A percentile compares a stretch with the other conserved stretches of the same genome.
phyloP scores from a whole-genome alignment of 2,329 filamentous ascomycete species.

The Fusarium tupiense region DNA sequence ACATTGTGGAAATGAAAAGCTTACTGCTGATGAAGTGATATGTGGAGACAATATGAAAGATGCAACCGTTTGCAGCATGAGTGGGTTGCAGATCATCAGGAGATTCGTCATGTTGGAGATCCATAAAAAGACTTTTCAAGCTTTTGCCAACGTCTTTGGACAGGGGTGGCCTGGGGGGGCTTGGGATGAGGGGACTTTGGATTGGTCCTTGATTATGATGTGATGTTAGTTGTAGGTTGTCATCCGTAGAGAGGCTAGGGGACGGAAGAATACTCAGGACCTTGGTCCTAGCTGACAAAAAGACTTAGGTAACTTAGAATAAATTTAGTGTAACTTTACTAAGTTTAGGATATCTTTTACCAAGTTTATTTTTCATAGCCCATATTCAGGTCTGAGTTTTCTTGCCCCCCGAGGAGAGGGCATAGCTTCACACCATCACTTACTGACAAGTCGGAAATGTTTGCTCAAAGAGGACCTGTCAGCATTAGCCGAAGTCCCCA shows the following conservation, averaged over 20 bases:
- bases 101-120: not conserved
- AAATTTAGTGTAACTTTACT: too few relatives aligned
- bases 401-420: too few relatives aligned
- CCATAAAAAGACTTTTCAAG: not conserved
- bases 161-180: not conserved
- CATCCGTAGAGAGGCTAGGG: not conserved
- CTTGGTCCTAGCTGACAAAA: too few relatives aligned
- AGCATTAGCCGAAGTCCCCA: not conserved
- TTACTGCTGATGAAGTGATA: not conserved
- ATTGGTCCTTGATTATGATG: not conserved
- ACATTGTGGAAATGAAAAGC: not conserved
- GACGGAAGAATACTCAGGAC: too few relatives aligned
- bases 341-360: too few relatives aligned
- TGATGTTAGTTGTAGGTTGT: not conserved
- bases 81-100: not conserved
- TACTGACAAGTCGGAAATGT: not conserved
- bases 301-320: too few relatives aligned
- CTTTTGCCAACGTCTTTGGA: not conserved
- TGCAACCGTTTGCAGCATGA: not conserved
- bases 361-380: too few relatives aligned
- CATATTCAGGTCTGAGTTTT: too few relatives aligned
- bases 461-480: not conserved
- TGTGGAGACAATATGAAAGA: not conserved
- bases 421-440: not conserved
- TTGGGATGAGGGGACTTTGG: not conserved